Evolutionary conservation across 2,329 filamentous ascomycete genomes (phyloP), one percentile per base, ranked within the genome.

Genomic region (Myriosclerotinia scirpicola): DNA sequence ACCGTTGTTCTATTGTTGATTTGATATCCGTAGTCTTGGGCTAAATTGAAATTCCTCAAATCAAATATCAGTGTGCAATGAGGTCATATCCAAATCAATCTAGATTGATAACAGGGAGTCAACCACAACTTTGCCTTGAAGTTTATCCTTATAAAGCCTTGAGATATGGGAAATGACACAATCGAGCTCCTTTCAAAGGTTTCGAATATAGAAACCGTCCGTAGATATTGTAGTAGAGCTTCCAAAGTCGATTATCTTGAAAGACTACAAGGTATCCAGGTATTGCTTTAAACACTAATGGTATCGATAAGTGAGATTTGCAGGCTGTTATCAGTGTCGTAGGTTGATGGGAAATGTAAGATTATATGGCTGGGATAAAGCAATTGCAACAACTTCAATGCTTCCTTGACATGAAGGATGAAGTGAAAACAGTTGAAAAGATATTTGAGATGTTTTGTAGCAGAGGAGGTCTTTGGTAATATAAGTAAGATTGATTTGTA

Each of bases 271-370:
- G 14, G 22, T 54, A 40, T 42, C 12, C 2, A 26, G 26, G 26
- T 26, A 26, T 26, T 26, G 26, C 26, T 26, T 26, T 26, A 26
- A 3, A 26, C 26, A 26, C 26, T 26, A 26, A 26, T 26, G 26
- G 26, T 65, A 54, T 60, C 46, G 63, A 60, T 60, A 65, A 65
- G 64, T 65, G n/a, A 22, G 46, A 59, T 14, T 26, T 42, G 44
- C 40, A 26, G 48, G 55, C 22, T 1, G 42, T 46, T 46, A 20
- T 20, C 22, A n/a, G 46, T 36, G 1, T 22, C 15, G 36, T 54
- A 54, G 34, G 60, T 42, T 48, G 48, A 36, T 53, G 60, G 48
- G 50, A 20, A 53, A 53, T 50, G 1, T n/a, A n/a, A n/a, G 14
- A 50, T 40, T 26, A 36, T 40, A 15, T 26, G 48, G 55, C 22